Percentiles rank a stretch among this genome's conserved stretches.
phyloP scores from a whole-genome alignment of 2,329 filamentous ascomycete genomes.

The Botrytis porri region DNA sequence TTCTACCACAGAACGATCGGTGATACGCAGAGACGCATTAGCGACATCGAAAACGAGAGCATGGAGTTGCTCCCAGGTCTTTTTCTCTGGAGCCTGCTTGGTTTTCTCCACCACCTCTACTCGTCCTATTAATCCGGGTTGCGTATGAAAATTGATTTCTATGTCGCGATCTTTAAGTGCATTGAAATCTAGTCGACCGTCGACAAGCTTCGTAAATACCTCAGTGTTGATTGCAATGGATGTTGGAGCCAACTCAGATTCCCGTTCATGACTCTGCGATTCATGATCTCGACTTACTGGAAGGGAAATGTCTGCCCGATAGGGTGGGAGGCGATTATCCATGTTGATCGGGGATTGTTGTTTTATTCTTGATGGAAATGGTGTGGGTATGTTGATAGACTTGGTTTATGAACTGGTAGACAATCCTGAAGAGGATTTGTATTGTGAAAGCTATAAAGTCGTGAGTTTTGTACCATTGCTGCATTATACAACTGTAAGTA shows the following conservation, averaged over 20 bases:
- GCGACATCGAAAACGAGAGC: neutral
- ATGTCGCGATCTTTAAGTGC: neutral
- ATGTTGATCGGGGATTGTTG: neutral
- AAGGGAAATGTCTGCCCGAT: neutral
- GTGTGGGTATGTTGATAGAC: accelerated
- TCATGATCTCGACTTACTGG: neutral
- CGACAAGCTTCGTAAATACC: neutral
- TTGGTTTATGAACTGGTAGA: no score
- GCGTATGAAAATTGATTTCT: neutral
- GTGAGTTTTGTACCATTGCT: neutral
- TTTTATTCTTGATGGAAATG: neutral
- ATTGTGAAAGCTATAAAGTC: neutral
- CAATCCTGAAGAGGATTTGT: neutral
- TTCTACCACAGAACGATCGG: neutral
- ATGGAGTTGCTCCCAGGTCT: neutral
- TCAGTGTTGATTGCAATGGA: neutral
- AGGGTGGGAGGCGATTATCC: neutral
- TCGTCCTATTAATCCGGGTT: neutral
- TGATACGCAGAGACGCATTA: neutral
- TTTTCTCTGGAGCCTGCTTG: neutral
- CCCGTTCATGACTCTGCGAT: neutral
- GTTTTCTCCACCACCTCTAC: neutral
- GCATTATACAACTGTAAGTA: neutral
- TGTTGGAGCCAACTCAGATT: neutral
- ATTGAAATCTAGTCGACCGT: neutral